Conservation (phyloP, 2,329 filamentous ascomycete species). For the Chaetomium globosum region DNA sequence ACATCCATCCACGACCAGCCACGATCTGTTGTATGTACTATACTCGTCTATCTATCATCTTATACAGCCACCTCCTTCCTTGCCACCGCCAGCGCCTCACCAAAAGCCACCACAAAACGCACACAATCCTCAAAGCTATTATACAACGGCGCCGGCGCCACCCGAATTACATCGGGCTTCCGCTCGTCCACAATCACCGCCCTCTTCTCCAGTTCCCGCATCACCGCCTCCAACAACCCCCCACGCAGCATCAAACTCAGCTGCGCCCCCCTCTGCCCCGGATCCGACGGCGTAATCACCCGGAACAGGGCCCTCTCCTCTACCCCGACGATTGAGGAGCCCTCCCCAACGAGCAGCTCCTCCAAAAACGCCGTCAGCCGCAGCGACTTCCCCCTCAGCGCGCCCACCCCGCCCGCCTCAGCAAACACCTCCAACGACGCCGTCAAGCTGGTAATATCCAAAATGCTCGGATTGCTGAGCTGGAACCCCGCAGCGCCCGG, state of each 20-base stretch:
- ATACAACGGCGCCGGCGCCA: slow-evolving; percentile 75
- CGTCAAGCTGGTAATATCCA: slow-evolving; percentile 71
- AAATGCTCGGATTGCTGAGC: slow-evolving; percentile 71
- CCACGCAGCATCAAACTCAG: slow-evolving; percentile 65
- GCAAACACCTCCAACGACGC: slow-evolving; percentile 73
- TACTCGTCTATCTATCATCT: neutral
- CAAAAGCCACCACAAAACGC: slow-evolving; percentile 55
- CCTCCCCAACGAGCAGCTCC: slow-evolving; percentile 47
- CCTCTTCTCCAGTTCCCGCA: slow-evolving; percentile 61
- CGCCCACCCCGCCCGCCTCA: slow-evolving; percentile 61
- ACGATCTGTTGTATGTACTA: neutral
- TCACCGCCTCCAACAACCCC: slow-evolving; percentile 64
- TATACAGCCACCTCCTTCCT: slow-evolving; percentile 1
- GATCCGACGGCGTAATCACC: slow-evolving; percentile 68
- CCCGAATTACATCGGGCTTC: slow-evolving; percentile 72
- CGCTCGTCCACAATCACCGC: slow-evolving; percentile 74
- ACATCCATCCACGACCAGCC: too few species aligned
- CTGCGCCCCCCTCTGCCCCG: slow-evolving; percentile 69
- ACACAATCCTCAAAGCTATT: slow-evolving; percentile 69
- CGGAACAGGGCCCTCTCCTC: slow-evolving; percentile 48
- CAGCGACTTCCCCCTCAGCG: slow-evolving; percentile 66
- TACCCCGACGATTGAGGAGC: slow-evolving; percentile 35
- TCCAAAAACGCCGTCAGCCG: slow-evolving; percentile 71
- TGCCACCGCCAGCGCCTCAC: slow-evolving; percentile 31
- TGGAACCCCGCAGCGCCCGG: slow-evolving; percentile 75